Evolutionary conservation across 306 rosid species (phyloP), one percentile per base, ranked within the genome.

Genomic region (Abrus precatorius): DNA sequence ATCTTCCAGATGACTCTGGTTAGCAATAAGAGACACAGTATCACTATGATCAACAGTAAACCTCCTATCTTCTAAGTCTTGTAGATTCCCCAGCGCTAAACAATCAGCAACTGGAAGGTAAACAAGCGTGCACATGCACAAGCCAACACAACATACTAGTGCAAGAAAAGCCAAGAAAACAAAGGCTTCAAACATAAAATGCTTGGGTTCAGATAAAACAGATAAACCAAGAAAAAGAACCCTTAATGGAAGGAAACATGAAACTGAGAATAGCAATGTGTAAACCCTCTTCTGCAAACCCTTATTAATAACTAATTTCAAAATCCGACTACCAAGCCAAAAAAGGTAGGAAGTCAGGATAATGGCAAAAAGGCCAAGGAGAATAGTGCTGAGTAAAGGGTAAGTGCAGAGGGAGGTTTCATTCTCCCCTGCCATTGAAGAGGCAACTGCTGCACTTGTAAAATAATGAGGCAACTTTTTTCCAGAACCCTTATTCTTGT

Each of bases 301-400:
- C 94, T 87, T 93, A 79, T 95, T 95, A 83, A 95, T 95, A 74
- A 95, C 99, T 92, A 88, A 83, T 86, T 91, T 93, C 89, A 95
- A 89, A 89, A 95, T 95, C 90, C 84, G 89, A 84, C 97, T 90
- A 84, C 97, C 99, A 75, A 95, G 97, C 97, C 97, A 95, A 87
- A 93, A 93, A 83, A 93, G 85, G 86, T 95, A 95, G 88, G 86
- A 85, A 61, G 94, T 95, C 76, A 95, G 88, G 83, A 95, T 78
- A 72, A 86, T 62, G 77, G 95, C 91, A 80, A 90, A 95, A 87
- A 91, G 81, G 67, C 97, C 99, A 6, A 89, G 97, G 79, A 95
- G 83, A 67, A 95, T 78, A 66, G 94, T 90, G 78, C 93, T 95
- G 87, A 93, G 84, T 84, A 95, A 80, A 77, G 99, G 99, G 90